These are phyloP conservation scores for Salix koriyanagi DNA, from an alignment of 345 rosid genomes.

Conservation along the genomic window DNA sequence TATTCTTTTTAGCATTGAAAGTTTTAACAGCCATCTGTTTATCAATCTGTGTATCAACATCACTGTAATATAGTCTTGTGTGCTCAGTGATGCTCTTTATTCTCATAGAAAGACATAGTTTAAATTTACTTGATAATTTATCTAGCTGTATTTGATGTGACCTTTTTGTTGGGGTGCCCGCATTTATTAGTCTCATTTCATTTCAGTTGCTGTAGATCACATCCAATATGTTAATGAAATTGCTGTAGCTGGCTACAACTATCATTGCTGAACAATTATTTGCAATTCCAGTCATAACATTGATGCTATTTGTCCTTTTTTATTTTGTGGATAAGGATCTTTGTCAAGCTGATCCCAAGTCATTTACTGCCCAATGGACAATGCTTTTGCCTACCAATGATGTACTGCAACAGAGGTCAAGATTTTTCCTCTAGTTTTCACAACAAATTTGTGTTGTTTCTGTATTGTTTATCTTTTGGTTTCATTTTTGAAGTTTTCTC, in stretches of 20 bases:
- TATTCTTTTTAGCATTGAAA: constrained; percentile 1
- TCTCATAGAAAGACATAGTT: background rate
- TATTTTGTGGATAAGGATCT: constrained; percentile 54
- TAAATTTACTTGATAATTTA: background rate
- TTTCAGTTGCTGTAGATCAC: background rate
- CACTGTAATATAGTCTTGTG: background rate
- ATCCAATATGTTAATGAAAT: background rate
- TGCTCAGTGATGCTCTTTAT: background rate
- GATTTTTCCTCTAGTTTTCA: constrained; percentile 14
- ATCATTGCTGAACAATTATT: background rate
- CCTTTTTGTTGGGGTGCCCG: background rate
- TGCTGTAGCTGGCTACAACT: background rate
- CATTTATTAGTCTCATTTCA: background rate
- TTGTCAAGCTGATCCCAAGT: constrained; percentile 84
- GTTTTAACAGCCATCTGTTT: background rate
- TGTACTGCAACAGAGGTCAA: constrained; percentile 70
- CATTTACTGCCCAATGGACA: constrained; percentile 82
- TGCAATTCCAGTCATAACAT: background rate
- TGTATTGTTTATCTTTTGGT: background rate
- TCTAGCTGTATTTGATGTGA: background rate
- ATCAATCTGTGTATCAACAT: background rate
- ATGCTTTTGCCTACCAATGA: constrained; percentile 80
- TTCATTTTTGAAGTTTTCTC: constrained; percentile 3
- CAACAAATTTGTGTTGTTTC: too few species aligned
- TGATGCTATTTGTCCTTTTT: background rate